Evolutionary conservation across 371 early-diverging fungal genomes (phyloP), one percentile per base, ranked within the genome.

Genomic region (Blastocladiella emersonii): DNA sequence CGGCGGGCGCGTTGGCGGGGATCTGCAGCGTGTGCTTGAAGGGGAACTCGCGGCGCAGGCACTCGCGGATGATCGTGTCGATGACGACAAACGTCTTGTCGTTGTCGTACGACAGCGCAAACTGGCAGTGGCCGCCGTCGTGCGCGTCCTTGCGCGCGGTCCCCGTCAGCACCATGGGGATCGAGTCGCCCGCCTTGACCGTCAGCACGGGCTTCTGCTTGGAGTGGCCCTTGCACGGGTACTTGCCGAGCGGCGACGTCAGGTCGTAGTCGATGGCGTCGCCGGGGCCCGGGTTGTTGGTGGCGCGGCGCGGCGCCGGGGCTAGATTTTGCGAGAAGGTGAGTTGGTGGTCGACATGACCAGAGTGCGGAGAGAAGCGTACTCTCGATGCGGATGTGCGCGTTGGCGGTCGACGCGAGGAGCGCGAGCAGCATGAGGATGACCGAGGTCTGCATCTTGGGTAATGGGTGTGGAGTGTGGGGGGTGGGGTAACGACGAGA

Each of bases 141-240:
- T n/a, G n/a, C n/a, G n/a, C n/a, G n/a, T n/a, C n/a, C n/a, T n/a
- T n/a, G n/a, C n/a, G 19, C 30, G 68, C 68, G 25, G 34, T 36
- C 21, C 62, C 65, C 7, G n/a, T 39, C 8, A 45, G 21, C 48
- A 57, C 12, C 23, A 59, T 66, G 37, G 61, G 59, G 36, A 67
- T 34, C n/a, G 65, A 39, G 19, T 34, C 25, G 17, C 68, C 66
- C 44, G 68, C 48, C n/a, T 21, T 25, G n/a, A 48, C 48, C 21
- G 48, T 48, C 48, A 48, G n/a, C 7, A n/a, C 48, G 25, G 48
- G 10, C 23, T 48, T 17, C 48, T 19, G 48, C n/a, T 25, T 21
- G n/a, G 62, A 51, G 34, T n/a, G 23, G 48, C 48, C 48, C 48
- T 48, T 48, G 48, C 48, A 48, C 23, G 48, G 48, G 48, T 21